Evolutionary conservation across 495 filamentous ascomycete species (phyloP), one percentile per base, ranked within the genome.

Genomic region (Annulohypoxylon moriforme): DNA sequence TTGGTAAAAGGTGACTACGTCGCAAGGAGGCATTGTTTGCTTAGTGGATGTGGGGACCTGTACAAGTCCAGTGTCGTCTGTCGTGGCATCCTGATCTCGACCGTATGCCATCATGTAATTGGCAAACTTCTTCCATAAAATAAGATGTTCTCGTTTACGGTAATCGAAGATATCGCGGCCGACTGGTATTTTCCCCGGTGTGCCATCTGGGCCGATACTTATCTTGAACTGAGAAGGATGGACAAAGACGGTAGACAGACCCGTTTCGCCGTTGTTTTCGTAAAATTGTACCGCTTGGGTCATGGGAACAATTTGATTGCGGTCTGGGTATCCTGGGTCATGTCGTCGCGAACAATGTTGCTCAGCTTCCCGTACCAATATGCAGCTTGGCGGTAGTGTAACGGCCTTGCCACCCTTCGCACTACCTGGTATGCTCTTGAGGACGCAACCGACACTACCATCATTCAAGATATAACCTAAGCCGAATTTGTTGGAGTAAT

Each of bases 401-500:
- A 84, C 87, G 14, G 86, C 85, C 34, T 77, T 77, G 4, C 77
- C 71, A 4, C 81, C 80, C 38, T 73, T 73, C 6, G 88, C 90
- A 47, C 72, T 79, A 1, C 80, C 73, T 13, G 83, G 79, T 40
- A 83, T 81, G 57, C 77, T 80, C 33, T 90, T 92, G 60, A 94
- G 91, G 14, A 95, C 89, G 70, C 92, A 94, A 4, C 92, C 93
- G 38, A 94, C 90, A 56, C 90, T 93, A 9, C 93, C 93, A 75
- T 96, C 92, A 53, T 91, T 93, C 33, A 97, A 79, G 40, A 94
- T 92, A 69, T 96, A 97, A 4, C 93, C 93, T 40, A 95, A 85
- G 0, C 93, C 93, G 73, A 94, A 94, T 71, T 93, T 93, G 78
- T 96, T 96, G 25, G 93, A 94, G 72, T 96, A 97, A 73, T 97